A percentile compares a stretch with the other conserved stretches of the same genome.
Conservation (phyloP, 257 asterid genomes). For the Lycium barbarum region DNA sequence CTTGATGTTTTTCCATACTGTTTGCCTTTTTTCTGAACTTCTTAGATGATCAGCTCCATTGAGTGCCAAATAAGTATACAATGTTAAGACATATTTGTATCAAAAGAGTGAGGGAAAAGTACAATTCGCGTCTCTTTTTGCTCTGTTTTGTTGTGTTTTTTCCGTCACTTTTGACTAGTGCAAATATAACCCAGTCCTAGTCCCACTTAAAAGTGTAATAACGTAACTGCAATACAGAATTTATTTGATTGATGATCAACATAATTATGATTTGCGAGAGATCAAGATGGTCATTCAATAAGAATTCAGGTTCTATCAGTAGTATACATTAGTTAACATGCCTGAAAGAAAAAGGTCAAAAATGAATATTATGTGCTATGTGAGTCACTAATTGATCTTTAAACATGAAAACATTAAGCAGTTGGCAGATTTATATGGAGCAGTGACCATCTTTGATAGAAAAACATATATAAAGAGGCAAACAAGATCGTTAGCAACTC, state of each 20-base stretch:
- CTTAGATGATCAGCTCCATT: background rate
- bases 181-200: background rate
- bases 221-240: background rate
- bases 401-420: background rate
- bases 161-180: constrained; percentile 16
- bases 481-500: background rate
- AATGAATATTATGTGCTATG: background rate
- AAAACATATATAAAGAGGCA: background rate
- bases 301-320: background rate
- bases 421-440: background rate
- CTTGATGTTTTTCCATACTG: background rate
- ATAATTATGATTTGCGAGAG: background rate
- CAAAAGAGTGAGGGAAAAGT: background rate
- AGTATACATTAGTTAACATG: background rate
- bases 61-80: background rate
- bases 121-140: background rate
- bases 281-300: background rate
- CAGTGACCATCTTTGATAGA: background rate
- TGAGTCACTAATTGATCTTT: background rate
- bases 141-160: background rate
- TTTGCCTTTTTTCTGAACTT: background rate
- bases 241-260: too few species aligned
- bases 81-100: background rate
- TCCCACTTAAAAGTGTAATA: background rate
- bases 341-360: background rate